Base-by-base conservation (phyloP, 108 stramenopile species). In the Cyclotella choctawhatcheeana region DNA sequence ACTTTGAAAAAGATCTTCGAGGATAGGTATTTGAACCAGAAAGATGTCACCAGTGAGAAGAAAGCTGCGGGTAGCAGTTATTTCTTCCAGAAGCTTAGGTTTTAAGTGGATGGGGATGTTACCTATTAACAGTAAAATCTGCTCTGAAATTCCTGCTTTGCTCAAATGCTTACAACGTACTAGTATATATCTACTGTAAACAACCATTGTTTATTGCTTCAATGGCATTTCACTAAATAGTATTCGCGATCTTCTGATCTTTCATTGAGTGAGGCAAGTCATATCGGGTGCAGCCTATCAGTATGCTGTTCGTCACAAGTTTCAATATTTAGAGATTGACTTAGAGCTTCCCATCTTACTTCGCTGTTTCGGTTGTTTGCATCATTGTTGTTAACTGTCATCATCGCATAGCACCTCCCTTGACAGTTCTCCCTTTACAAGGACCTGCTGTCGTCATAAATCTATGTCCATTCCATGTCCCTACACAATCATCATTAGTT, bases 81-180 rank as follows among this genome's bases (percentile, higher is more conserved):
- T 84, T 99, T 99, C 84, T 99, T 96, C 95, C 86, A 95, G 69
- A 97, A 97, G 80, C 93, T 99, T 69, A 82, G 92, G 67, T 99
- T 99, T 90, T 99, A 97, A 96, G 63, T 60, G 60, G 25, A 10
- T 61, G 51, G 4, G 3, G 3, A 40, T 60, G 2, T 5, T 17
- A 5, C 21, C 1, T 55, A 2, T 12, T 60, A 40, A 60, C 30
- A 12, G 29, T 56, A 31, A 56, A 29, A 56, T 56, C 55, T 56
- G 55, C 27, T 13, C 31, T 52, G 51, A 52, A n/a, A 48, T n/a
- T 48, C 37, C 37, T 12, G 6, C 37, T 40, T 40, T 40, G 12
- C 12, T 50, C n/a, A n/a, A n/a, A n/a, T n/a, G n/a, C n/a, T n/a
- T n/a, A n/a, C n/a, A n/a, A n/a, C n/a, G n/a, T n/a, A n/a, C n/a